Base-by-base conservation (phyloP, 2,329 filamentous ascomycete genomes). In the Rhynchosporium secalis region DNA sequence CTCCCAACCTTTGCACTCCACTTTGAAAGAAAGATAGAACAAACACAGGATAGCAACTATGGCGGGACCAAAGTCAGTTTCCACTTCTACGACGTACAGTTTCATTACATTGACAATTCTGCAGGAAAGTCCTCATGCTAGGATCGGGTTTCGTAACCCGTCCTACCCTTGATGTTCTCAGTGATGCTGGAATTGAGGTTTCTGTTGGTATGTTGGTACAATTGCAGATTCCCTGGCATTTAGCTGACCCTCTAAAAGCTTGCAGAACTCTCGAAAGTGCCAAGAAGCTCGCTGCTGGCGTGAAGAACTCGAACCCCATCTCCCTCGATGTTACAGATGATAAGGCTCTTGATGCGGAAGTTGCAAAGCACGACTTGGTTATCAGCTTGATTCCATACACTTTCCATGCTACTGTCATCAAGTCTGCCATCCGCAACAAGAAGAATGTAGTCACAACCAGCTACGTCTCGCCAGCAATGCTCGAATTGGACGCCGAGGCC, bases 371-470 rank as follows among this genome's bases (percentile, higher is more conserved):
- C 75, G 90, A 95, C 75, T 79, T 96, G 10, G 87, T 89, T 75
- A 89, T 93, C 76, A 86, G 81, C 74, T 77, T 98, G 77, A 96
- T 98, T 71, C 94, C 94, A 56, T 98, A 97, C 80, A 96, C 87
- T 64, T 91, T 86, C 84, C 92, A 96, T 77, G 90, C 89, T 51
- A 82, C 84, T 61, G 92, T 97, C 72, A 96, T 97, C 85, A 94
- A 96, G 84, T 87, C 89, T 41, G 94, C 92, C 67, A 97, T 98
- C 79, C 86, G 88, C 73, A 85, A 88, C 73, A 97, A 96, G 90
- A 96, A 94, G 84, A 81, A 98, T 80, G 92, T 98, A 65, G 93
- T 98, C 73, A 97, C 94, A 63, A 97, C 94, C 36, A 92, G 87
- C 68, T 98, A 98, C 75, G 90, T 96, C 69, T 96, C 91, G 4